Conservation (phyloP, 495 filamentous ascomycete species). For the Daldinia loculata region DNA sequence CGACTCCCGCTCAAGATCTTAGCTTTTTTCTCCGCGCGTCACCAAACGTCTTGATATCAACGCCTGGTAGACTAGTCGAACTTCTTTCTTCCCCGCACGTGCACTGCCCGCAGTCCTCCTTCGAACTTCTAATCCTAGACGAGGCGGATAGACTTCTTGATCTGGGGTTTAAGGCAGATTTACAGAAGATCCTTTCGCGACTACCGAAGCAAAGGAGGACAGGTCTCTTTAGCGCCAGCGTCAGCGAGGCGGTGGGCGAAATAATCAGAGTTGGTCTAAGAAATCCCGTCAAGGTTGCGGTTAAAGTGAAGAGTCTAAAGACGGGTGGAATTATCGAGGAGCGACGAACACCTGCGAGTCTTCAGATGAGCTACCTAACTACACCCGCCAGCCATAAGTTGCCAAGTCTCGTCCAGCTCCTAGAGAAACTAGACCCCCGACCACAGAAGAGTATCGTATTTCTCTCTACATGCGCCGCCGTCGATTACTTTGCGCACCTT, state of each 20-base stretch:
- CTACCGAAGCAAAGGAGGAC: slow-evolving; percentile 94
- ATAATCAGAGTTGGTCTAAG: slow-evolving; percentile 91
- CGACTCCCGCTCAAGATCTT: slow-evolving; percentile 84
- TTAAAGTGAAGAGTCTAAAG: slow-evolving; percentile 76
- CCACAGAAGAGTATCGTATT: slow-evolving; percentile 93
- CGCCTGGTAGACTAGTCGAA: slow-evolving; percentile 88
- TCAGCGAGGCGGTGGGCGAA: slow-evolving; percentile 89
- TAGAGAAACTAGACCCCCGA: slow-evolving; percentile 71
- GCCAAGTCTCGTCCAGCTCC: slow-evolving; percentile 73
- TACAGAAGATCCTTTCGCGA: slow-evolving; percentile 82
- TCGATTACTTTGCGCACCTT: slow-evolving; percentile 87
- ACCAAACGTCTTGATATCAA: slow-evolving; percentile 87
- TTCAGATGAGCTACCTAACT: slow-evolving; percentile 90
- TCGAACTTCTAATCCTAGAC: slow-evolving; percentile 90
- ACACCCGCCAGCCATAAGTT: slow-evolving; percentile 79
- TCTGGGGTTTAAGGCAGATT: slow-evolving; percentile 91
- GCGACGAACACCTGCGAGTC: slow-evolving; percentile 81
- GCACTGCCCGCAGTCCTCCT: slow-evolving; percentile 84
- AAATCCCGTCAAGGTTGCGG: slow-evolving; percentile 91
- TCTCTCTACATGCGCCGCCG: slow-evolving; percentile 92
- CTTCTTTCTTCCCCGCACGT: slow-evolving; percentile 91
- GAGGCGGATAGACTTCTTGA: slow-evolving; percentile 94
- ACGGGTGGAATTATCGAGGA: slow-evolving; percentile 77
- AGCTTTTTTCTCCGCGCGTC: slow-evolving; percentile 78
- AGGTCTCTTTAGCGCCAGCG: slow-evolving; percentile 90